These are phyloP conservation scores for Acorus gramineus DNA, from an alignment of 106 monocot species.

Conservation along the genomic window DNA sequence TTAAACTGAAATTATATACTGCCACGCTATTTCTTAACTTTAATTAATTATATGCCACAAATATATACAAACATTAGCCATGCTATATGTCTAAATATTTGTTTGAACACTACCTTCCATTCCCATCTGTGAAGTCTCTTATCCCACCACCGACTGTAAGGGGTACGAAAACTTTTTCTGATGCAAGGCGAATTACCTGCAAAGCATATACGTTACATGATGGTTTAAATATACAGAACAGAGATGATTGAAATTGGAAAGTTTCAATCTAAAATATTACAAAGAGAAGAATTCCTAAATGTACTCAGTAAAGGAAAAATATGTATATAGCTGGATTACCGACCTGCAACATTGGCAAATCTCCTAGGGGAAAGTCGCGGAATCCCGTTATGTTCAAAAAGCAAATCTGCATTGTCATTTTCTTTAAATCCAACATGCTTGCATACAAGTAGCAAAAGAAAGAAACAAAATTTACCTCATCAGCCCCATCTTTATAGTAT, in stretches of 20 bases:
- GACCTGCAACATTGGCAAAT: slow-evolving; percentile 97
- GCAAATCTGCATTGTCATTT: slow-evolving; percentile 51
- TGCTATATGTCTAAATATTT: no score
- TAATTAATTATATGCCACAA: no score
- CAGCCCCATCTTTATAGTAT: slow-evolving; percentile 97
- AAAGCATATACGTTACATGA: neutral
- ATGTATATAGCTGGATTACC: no score
- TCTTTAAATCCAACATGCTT: neutral
- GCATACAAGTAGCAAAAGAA: neutral
- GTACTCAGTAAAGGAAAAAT: no score
- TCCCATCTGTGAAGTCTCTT: slow-evolving; percentile 91
- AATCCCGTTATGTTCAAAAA: slow-evolving; percentile 97
- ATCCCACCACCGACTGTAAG: slow-evolving; percentile 98
- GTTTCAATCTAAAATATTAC: no score
- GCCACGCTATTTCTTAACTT: no score
- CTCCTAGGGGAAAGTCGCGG: slow-evolving; percentile 91
- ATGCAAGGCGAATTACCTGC: slow-evolving; percentile 74
- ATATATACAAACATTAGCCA: no score
- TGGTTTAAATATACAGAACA: no score
- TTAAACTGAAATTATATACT: neutral
- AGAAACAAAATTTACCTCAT: slow-evolving; percentile 46
- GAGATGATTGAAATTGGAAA: no score
- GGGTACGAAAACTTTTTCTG: slow-evolving; percentile 96
- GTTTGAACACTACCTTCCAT: slow-evolving; percentile 57
- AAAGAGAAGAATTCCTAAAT: no score